Base-by-base conservation (phyloP, 352 stramenopile species). In the Globisporangium emineosum region DNA sequence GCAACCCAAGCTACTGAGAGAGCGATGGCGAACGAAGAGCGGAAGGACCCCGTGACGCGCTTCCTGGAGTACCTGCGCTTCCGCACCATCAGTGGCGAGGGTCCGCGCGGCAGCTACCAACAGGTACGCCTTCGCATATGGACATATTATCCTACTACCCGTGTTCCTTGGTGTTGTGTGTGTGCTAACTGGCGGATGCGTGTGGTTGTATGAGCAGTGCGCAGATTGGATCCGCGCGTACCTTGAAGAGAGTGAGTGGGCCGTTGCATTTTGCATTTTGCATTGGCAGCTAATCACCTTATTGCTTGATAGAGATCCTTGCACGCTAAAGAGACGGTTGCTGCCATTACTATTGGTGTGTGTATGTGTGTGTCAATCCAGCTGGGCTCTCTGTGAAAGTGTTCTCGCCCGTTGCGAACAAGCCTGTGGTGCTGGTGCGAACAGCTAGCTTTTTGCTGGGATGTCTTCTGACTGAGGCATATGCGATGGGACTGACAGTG, bases 361-460 rank as follows among this genome's bases (percentile, higher is more conserved):
- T 47, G 13, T n/a, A 65, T 58, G 35, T 51, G 4, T 53, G n/a
- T n/a, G n/a, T n/a, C n/a, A n/a, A n/a, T 57, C 10, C 43, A 83
- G 77, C 86, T 17, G 75, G 70, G 6, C 64, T 88, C 2, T 53
- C 42, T 17, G 73, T 88, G 23, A 57, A 86, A 37, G 67, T 86
- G 33, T 73, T 97, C 40, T 70, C 83, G 21, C 72, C 83, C 7
- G 49, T 83, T 0, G 69, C 73, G 40, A 79, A 87, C 62, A 96
- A 97, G 65, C 90, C 90, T 1, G 88, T 98, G 19, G 86, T 99
- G 0, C 52, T 98, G 52, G 92, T 94, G 67, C 23, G 64, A n/a
- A n/a, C n/a, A n/a, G 3, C n/a, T 29, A 29, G 7, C 21, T 29
- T 3, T 5, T n/a, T n/a, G n/a, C n/a, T n/a, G n/a, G n/a, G n/a